Evolutionary conservation across 148 eudicot species (phyloP), one percentile per base, ranked within the genome.

Genomic region (Camellia granthamiana): DNA sequence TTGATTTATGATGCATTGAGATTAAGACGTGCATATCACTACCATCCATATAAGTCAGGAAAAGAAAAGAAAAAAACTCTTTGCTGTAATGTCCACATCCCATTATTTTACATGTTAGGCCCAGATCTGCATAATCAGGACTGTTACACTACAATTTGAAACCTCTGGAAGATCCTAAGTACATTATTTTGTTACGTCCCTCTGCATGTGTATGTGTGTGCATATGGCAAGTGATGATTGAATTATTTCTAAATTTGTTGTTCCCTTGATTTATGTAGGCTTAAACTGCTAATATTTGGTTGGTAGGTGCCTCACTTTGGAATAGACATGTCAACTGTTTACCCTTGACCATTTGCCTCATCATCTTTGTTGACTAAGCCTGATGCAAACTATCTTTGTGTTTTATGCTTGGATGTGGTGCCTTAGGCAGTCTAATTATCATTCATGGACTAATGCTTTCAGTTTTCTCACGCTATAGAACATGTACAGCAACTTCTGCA

Each of bases 361-460:
- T 23, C 42, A 4, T 38, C 59, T 55, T 66, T 66, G 46, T 66
- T 59, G 65, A 18, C 23, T n/a, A 30, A 43, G n/a, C 78, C 67
- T 58, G 7, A 59, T 18, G 7, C 46, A 75, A 58, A 75, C 21
- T 18, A 21, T 49, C 52, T 7, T 66, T 4, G 14, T 66, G 69
- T 66, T 41, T 23, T 41, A 3, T n/a, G 41, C 66, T 75, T 42
- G 51, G 21, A 41, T 74, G 46, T 0, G 47, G 66, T 75, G 30
- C 78, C 46, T 19, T 59, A 42, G 69, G n/a, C 52, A 49, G 16
- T 71, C 78, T 62, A 62, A n/a, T 23, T 21, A 23, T 6, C 41
- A n/a, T 62, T 62, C 78, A 21, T 61, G 78, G 41, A 61, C 42
- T 76, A 18, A 41, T 60, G 51, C 49, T 75, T 76, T 70, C 49